Conservation (phyloP, 805 yeast genomes). For the Isabelozyma pseudorhagii region DNA sequence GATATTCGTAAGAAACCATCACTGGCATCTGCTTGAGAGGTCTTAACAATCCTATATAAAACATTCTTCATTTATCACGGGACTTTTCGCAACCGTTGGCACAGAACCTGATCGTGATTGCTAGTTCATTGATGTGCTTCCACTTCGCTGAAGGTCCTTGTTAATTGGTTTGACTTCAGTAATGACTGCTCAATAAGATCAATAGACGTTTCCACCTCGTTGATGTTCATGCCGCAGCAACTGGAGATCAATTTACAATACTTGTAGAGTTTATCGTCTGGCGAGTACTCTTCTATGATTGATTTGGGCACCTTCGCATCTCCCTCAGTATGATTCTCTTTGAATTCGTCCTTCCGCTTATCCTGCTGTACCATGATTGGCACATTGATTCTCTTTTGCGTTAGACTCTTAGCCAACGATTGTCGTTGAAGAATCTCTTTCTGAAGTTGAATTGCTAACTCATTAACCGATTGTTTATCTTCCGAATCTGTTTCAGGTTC, state of each 20-base stretch:
- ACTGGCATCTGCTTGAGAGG: too few species aligned
- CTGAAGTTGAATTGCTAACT: constrained; percentile 24
- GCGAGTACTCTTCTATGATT: constrained; percentile 21
- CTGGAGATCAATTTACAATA: constrained; percentile 39
- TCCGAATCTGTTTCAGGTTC: constrained; percentile 2
- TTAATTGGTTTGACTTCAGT: constrained; percentile 12
- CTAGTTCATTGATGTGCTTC: too few species aligned
- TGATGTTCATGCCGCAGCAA: constrained; percentile 41
- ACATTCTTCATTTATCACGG: too few species aligned
- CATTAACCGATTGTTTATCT: constrained; percentile 8
- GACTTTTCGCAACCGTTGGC: too few species aligned
- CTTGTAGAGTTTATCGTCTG: constrained; percentile 32
- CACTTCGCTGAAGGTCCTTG: neutral
- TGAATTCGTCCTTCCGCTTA: constrained; percentile 10
- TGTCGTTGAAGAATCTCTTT: constrained; percentile 20
- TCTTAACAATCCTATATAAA: too few species aligned
- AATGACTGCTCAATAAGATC: constrained; percentile 41
- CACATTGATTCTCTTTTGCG: constrained; percentile 17
- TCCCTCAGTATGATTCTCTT: constrained; percentile 9
- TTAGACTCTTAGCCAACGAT: constrained; percentile 13
- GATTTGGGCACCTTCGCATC: constrained; percentile 3
- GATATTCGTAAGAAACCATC: too few species aligned
- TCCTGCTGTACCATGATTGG: constrained; percentile 7
- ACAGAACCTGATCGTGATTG: too few species aligned
- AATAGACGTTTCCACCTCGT: constrained; percentile 39